Conservation (phyloP, 495 filamentous ascomycete species). For the Podospora appendiculata region DNA sequence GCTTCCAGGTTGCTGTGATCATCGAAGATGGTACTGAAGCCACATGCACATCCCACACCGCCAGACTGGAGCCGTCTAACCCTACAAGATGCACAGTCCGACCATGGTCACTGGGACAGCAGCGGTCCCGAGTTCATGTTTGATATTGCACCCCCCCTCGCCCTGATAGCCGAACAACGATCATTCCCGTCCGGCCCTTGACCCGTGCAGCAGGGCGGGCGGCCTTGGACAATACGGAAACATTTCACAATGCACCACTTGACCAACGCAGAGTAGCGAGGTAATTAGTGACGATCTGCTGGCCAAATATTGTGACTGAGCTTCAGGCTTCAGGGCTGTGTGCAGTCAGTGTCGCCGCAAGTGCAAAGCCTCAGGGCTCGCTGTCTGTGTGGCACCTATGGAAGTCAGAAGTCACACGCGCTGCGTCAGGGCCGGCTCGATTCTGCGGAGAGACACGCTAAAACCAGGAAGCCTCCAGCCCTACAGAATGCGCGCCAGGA, state of each 20-base stretch:
- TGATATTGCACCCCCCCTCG: background rate
- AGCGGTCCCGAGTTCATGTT: background rate
- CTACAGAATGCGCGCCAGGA: constrained; percentile 1
- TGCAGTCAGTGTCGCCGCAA: no score
- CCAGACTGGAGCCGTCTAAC: background rate
- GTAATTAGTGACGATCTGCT: no score
- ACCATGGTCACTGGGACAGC: background rate
- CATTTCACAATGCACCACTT: no score
- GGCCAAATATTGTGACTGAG: no score
- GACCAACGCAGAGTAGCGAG: no score
- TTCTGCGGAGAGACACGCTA: background rate
- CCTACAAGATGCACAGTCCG: background rate
- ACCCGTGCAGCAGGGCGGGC: no score
- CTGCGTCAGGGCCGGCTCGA: background rate
- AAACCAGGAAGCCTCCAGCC: background rate
- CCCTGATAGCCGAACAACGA: background rate
- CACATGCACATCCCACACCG: background rate
- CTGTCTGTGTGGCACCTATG: no score
- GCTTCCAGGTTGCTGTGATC: background rate
- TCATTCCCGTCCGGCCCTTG: background rate
- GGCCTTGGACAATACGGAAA: no score
- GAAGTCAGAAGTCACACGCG: background rate
- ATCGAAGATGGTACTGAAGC: background rate
- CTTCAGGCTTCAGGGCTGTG: no score
- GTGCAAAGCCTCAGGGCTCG: no score